Base-by-base conservation (phyloP, 192 early-diverging fungal species). In the Coemansia sp. region DNA sequence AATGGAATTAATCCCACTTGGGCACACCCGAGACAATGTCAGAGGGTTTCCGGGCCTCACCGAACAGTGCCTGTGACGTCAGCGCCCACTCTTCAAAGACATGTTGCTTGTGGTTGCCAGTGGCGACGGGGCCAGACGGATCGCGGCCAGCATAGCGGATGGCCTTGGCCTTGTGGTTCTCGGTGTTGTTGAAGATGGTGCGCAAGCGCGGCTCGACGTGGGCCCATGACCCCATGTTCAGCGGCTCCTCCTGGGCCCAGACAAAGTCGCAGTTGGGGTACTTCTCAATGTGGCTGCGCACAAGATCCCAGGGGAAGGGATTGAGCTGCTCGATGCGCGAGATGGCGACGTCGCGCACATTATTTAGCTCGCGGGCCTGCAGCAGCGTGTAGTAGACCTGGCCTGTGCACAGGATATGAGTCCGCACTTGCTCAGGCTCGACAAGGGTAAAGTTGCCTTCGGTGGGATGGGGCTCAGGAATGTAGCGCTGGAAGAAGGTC, bases 381-480 rank as follows among this genome's bases (percentile, higher is more conserved):
- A 89, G 71, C 55, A 96, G 85, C 2, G 91, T 83, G 85, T 97
- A 98, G 88, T 98, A 98, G 48, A 98, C 94, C 76, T 98, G 95
- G 62, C 97, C 97, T 48, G 92, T 83, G 77, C 97, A 98, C 83
- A 98, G 86, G 68, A 98, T 88, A 68, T 97, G 88, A 28, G 92
- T 93, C 73, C 85, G 91, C 82, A 96, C 93, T 69, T 94, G 74
- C 73, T 96, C 92, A 24, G 91, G 89, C 16, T 84, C 84, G 22
- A 85, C 88, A 23, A 96, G 85, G 49, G 74, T 69, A 68, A 89
- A 89, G 8, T 82, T 76, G 62, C 64, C 76, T 24, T 81, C 78
- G 24, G 92, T 83, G 10, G 94, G 89, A 77, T 93, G 91, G 12
- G 86, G 82, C 72, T 98, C 96, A 56, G 96, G 96, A 60, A 98